Evolutionary conservation across 352 stramenopile species (phyloP), one percentile per base, ranked within the genome.

Genomic region (Bremia lactucae): DNA sequence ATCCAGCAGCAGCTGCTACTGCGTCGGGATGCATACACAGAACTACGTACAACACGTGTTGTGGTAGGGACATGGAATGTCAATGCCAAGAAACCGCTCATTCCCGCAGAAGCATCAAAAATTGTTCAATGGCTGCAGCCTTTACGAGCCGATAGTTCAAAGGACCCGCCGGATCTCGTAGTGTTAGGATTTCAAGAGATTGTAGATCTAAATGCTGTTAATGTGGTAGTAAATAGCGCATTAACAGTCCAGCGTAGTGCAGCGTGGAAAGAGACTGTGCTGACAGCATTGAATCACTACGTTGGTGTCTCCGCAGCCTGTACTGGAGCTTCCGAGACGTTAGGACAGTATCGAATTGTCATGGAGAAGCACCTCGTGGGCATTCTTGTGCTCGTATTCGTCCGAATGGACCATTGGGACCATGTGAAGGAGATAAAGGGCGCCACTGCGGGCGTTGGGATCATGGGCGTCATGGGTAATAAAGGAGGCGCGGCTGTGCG

Each of bases 381-480:
- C 14, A 90, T 99, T 43, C 54, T 98, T 2, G 47, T 99, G 4
- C 89, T 96, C 37, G 86, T 99, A 10, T 98, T 98, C 59, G 95
- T 98, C 3, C 87, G 88, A 31, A 41, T 58, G 0, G 62, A 85
- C 21, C 75, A 94, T 43, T 55, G 66, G 18, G 55, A 74, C 0
- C 55, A 77, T 49, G 75, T 97, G 13, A 80, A 87, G 23, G 85
- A 97, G 41, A 72, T 98, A 13, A 70, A 84, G 31, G 83, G 78
- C 19, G 83, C 88, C 2, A 96, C 75, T 2, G 94, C 97, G 0
- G 92, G 93, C 1, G 94, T 98, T 0, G 96, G 96, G 19, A 94
- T 99, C 31, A 98, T 99, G 90, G 97, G 96, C 13, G 90, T 99
- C 65, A 91, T 91, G 81, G 97, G 97, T 35, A 99, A 99, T 63